Percentiles rank a stretch among this genome's conserved stretches.
phyloP scores from a whole-genome alignment of 805 yeast genomes.

The Yamadazyma kitorensis region DNA sequence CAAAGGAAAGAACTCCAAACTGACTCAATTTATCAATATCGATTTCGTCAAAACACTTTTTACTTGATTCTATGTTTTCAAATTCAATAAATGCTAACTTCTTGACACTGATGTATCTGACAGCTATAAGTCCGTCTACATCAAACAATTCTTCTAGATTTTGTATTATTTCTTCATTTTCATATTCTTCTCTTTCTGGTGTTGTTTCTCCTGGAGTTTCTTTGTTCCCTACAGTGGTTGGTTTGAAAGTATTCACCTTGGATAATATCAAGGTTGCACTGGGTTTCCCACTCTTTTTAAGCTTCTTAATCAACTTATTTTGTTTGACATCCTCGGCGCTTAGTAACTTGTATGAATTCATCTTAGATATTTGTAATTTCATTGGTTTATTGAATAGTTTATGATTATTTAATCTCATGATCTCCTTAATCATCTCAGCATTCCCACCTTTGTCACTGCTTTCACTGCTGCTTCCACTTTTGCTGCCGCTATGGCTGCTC shows the following conservation, averaged over 20 bases:
- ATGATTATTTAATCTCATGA: conserved; percentile 34
- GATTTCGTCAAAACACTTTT: conserved; percentile 19
- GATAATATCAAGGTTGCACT: conserved; percentile 9
- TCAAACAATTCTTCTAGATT: conserved; percentile 12
- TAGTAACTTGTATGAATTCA: conserved; percentile 11
- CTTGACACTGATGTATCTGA: conserved; percentile 63
- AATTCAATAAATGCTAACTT: conserved; percentile 83
- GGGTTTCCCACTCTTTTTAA: conserved; percentile 9
- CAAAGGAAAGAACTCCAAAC: conserved; percentile 4
- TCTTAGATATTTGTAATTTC: conserved; percentile 8
- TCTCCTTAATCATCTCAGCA: conserved; percentile 46
- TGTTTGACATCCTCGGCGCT: conserved; percentile 20
- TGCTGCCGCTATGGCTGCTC: no score
- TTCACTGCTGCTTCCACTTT: no score
- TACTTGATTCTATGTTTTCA: conserved; percentile 52
- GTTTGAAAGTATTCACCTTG: no score
- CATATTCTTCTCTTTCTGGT: conserved; percentile 1
- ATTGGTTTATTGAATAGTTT: conserved; percentile 36
- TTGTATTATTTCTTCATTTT: conserved; percentile 8
- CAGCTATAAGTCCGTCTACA: conserved; percentile 60
- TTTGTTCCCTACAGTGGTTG: no score
- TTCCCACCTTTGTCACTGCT: no score
- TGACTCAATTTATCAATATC: conserved; percentile 1
- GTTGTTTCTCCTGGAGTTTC: background rate
- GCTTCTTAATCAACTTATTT: conserved; percentile 18